These are phyloP conservation scores for Excoecaria agallocha DNA, from an alignment of 345 rosid species.

Conservation along the genomic window DNA sequence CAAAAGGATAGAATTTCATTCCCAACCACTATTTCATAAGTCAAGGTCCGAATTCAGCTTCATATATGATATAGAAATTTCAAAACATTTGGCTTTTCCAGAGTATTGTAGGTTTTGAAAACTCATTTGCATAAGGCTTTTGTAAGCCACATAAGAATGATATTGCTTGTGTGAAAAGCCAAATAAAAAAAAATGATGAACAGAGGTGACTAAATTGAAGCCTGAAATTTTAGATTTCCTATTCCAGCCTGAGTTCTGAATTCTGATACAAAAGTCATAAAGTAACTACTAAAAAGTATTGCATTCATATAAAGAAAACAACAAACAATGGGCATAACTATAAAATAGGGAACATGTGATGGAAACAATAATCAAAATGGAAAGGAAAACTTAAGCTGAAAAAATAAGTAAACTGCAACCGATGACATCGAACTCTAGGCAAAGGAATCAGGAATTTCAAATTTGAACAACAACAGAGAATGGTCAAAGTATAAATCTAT, in stretches of 20 bases:
- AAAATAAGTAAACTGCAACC: neutral
- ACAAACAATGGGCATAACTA: neutral
- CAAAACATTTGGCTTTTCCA: neutral
- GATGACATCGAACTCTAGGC: conserved; percentile 1
- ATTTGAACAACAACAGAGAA: neutral
- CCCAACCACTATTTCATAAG: neutral
- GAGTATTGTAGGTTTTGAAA: neutral
- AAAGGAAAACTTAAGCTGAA: no score
- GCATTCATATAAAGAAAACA: neutral
- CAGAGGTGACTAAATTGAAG: neutral
- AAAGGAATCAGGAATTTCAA: neutral
- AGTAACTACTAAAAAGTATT: neutral
- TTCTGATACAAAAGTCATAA: neutral
- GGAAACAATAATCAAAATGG: neutral
- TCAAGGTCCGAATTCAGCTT: neutral
- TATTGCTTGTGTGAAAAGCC: neutral
- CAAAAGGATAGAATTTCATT: neutral
- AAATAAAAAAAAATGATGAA: neutral
- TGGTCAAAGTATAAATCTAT: neutral
- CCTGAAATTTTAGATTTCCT: neutral
- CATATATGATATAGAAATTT: neutral
- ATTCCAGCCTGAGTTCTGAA: neutral
- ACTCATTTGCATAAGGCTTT: neutral
- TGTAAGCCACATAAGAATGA: neutral
- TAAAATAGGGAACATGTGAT: neutral